phyloP scores from a whole-genome alignment of 352 stramenopile species.

The Thraustochytrium sp. region DNA sequence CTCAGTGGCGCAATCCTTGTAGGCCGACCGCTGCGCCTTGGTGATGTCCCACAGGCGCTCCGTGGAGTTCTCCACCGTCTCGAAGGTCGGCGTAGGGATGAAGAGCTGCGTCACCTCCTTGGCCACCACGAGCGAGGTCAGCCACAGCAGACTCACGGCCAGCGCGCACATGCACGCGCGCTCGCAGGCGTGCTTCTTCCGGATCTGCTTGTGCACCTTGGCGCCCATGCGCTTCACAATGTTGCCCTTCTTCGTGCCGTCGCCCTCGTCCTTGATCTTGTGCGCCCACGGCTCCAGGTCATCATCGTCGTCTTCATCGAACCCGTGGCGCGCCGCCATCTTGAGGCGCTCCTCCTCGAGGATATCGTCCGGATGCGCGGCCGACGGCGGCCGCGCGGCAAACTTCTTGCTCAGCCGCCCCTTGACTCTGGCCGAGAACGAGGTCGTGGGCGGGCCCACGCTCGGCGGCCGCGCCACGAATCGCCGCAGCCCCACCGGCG shows the following conservation, averaged over 20 bases:
- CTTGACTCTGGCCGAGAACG: too few species aligned
- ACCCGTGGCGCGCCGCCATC: too few species aligned
- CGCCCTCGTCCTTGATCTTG: neutral
- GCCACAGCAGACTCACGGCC: constrained; percentile 21
- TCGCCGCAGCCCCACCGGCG: too few species aligned
- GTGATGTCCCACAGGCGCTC: neutral
- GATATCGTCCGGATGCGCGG: neutral
- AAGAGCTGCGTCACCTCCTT: constrained; percentile 20
- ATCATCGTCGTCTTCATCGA: too few species aligned
- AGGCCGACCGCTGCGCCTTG: neutral
- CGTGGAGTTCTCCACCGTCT: neutral
- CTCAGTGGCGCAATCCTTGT: neutral
- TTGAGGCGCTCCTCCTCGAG: too few species aligned
- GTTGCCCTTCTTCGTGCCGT: neutral
- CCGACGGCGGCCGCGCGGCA: neutral
- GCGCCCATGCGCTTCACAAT: neutral
- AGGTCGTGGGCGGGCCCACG: too few species aligned
- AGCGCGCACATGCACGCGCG: constrained; percentile 30
- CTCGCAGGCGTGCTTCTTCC: constrained; percentile 40
- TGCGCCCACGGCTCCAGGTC: too few species aligned
- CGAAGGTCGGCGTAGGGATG: neutral
- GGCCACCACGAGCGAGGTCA: constrained; percentile 22
- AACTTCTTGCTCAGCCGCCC: too few species aligned
- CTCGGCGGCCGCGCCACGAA: too few species aligned
- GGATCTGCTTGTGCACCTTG: constrained; percentile 32